These are phyloP conservation scores for Aspergillus uvarum DNA, from an alignment of 2,329 filamentous ascomycete genomes.

Conservation along the genomic window DNA sequence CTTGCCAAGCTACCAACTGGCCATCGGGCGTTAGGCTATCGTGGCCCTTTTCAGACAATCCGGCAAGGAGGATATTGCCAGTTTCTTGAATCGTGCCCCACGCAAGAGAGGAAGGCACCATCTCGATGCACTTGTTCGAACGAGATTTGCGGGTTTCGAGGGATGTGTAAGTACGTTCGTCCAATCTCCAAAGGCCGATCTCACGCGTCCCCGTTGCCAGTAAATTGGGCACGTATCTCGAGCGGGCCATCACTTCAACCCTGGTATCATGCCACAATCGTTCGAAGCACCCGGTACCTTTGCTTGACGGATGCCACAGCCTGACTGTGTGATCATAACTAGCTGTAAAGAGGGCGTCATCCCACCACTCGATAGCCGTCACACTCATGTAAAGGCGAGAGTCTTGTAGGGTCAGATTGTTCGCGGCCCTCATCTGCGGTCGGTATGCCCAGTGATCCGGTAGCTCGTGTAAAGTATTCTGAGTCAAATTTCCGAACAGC, in stretches of 20 bases:
- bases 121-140: slow-evolving; percentile 32
- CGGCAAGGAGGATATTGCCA: slow-evolving; percentile 52
- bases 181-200: slow-evolving; percentile 37
- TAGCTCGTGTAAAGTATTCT: slow-evolving; percentile 51
- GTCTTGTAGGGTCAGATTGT: slow-evolving; percentile 51
- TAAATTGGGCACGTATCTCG: slow-evolving; percentile 35
- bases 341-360: slow-evolving; percentile 51
- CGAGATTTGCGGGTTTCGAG: slow-evolving; percentile 27
- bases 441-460: slow-evolving; percentile 53
- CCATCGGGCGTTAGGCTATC: slow-evolving; percentile 46
- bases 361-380: slow-evolving; percentile 54
- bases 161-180: slow-evolving; percentile 23
- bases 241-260: slow-evolving; percentile 54
- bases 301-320: slow-evolving; percentile 51
- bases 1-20: slow-evolving; percentile 56
- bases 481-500: slow-evolving; percentile 50
- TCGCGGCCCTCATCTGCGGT: slow-evolving; percentile 36
- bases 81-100: slow-evolving; percentile 47
- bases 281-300: slow-evolving; percentile 28
- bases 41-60: slow-evolving; percentile 49
- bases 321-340: slow-evolving; percentile 59
- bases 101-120: slow-evolving; percentile 48
- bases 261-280: slow-evolving; percentile 48
- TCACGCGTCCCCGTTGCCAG: slow-evolving; percentile 51
- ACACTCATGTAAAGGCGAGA: slow-evolving; percentile 57